Evolutionary conservation across 306 rosid species (phyloP), one percentile per base, ranked within the genome.

Genomic region (Hippophae tibetana): DNA sequence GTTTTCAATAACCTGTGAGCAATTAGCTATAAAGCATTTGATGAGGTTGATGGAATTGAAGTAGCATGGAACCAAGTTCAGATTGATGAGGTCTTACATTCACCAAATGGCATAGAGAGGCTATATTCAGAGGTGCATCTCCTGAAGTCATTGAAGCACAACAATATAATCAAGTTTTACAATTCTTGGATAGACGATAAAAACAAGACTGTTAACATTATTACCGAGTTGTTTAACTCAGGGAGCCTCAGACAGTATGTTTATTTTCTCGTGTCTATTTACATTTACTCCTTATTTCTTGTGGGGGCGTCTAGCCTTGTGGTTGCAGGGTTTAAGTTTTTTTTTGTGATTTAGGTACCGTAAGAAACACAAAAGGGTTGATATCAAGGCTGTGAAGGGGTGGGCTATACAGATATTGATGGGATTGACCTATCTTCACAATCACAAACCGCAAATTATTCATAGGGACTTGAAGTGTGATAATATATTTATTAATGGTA

Each of bases 401-500:
- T 87, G 98, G 98, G 96, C 95, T 5, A 84, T 92, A 79, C 95
- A 85, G 79, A 83, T 92, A 70, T 89, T 92, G 41, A 78, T 47
- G 11, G 98, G 98, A 31, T 76, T 92, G 55, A 68, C 75, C 69
- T 81, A 78, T 78, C 79, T 92, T 69, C 98, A 92, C 59, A 31
- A 86, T 66, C 89, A 83, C 18, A 48, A 62, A 73, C 93, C 98
- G 62, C 84, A 95, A 23, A 77, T 92, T 43, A 78, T 87, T 61
- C 98, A 90, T 23, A 87, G 98, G 81, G 98, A 90, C 71, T 72
- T 90, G 53, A 90, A 90, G 62, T 92, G 96, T 52, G 98, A 92
- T 74, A 92, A 92, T 55, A 73, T 92, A 62, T 87, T 92, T 59
- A 84, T 92, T 54, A 92, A 92, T 58, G 96, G 98, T 49, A 82